These are phyloP conservation scores for Zoysia pacifica DNA, from an alignment of 176 grass and related monocot species.

Conservation along the genomic window DNA sequence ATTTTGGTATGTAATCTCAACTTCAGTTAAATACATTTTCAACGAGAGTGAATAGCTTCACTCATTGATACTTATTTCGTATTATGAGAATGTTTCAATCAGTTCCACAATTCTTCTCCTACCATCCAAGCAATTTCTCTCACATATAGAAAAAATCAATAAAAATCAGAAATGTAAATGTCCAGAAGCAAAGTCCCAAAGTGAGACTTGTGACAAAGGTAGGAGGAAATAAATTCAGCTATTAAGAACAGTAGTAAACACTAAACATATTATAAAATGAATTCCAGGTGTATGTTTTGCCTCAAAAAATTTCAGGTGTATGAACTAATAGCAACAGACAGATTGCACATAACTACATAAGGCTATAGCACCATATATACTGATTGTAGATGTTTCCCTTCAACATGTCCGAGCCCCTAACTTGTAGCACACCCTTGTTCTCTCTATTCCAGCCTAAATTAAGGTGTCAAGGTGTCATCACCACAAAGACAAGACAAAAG, in stretches of 20 bases:
- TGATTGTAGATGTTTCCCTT: background rate
- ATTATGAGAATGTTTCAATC: background rate
- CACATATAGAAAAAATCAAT: background rate
- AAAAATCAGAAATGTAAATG: background rate
- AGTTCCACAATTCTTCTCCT: background rate
- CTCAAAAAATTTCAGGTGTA: background rate
- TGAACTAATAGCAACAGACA: background rate
- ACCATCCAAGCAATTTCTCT: background rate
- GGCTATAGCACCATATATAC: background rate
- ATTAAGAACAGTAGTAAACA: background rate
- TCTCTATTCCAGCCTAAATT: conserved; percentile 13
- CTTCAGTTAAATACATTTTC: background rate
- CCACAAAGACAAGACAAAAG: background rate
- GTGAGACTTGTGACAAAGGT: background rate
- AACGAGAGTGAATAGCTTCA: background rate
- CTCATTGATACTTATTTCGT: background rate
- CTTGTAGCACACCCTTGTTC: background rate
- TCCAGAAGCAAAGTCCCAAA: background rate
- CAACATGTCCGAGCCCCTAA: background rate
- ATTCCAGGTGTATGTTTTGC: background rate
- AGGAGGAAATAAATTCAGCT: background rate
- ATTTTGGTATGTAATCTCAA: background rate
- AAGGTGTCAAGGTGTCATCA: background rate
- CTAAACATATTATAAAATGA: background rate
- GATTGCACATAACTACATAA: background rate